These are phyloP conservation scores for Claviceps lovelessii DNA, from an alignment of 2,329 filamentous ascomycete species.

Conservation along the genomic window DNA sequence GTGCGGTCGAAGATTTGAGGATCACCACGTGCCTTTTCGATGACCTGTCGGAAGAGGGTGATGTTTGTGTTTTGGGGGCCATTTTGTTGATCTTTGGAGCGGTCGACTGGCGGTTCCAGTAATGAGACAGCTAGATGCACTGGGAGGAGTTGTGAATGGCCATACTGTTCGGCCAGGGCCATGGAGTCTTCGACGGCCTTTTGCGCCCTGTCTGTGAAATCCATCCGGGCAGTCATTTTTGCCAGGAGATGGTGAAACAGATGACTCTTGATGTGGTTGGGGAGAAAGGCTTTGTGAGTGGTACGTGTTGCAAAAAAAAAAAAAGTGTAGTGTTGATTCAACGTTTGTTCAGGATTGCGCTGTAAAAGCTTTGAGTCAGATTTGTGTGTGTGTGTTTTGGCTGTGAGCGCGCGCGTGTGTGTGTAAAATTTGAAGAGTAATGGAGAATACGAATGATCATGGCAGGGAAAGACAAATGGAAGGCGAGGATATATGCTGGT, in stretches of 20 bases:
- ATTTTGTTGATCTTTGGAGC: slow-evolving; percentile 73
- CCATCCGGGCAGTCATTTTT: slow-evolving; percentile 62
- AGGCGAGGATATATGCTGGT: not conserved
- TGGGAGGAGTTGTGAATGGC: slow-evolving; percentile 79
- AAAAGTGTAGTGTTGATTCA: no score
- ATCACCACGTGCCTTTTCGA: slow-evolving; percentile 89
- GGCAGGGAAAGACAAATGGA: not conserved
- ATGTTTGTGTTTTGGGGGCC: slow-evolving; percentile 45
- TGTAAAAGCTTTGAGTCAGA: not conserved
- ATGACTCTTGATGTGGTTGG: not conserved
- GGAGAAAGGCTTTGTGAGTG: not conserved
- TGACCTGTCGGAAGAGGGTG: slow-evolving; percentile 86
- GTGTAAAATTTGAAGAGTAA: not conserved
- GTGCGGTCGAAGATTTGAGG: slow-evolving; percentile 75
- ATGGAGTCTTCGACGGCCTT: slow-evolving; percentile 84
- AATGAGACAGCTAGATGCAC: slow-evolving; percentile 78
- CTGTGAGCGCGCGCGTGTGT: not conserved
- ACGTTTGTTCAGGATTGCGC: not conserved
- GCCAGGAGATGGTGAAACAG: not conserved
- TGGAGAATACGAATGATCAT: not conserved
- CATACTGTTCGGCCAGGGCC: slow-evolving; percentile 74
- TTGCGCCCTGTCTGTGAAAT: slow-evolving; percentile 87
- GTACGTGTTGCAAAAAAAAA: not conserved
- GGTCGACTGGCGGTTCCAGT: slow-evolving; percentile 60
- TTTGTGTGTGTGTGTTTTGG: not conserved